These are phyloP conservation scores for Nannochloris sp. DNA, from an alignment of 139 green algal species.

Conservation along the genomic window DNA sequence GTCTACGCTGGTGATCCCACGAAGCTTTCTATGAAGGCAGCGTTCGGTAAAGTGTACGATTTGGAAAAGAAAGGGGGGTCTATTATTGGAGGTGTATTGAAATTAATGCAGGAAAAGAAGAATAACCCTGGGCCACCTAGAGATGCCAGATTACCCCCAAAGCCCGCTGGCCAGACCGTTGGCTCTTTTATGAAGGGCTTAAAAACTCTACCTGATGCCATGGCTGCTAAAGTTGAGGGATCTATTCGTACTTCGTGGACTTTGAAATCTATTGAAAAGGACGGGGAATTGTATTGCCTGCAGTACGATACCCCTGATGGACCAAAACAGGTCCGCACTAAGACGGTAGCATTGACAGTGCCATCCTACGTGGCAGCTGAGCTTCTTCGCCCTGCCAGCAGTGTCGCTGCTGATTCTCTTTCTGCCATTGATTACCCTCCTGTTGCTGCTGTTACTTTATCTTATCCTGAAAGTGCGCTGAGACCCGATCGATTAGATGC, in stretches of 20 bases:
- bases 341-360: slow-evolving; percentile 76
- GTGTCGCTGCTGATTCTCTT: slow-evolving; percentile 55
- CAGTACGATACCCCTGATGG: slow-evolving; percentile 87
- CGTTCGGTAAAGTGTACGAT: slow-evolving; percentile 84
- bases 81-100: slow-evolving; percentile 84
- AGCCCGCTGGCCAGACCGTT: slow-evolving; percentile 90
- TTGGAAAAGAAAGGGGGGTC: slow-evolving; percentile 87
- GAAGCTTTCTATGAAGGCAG: slow-evolving; percentile 96
- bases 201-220: slow-evolving; percentile 82
- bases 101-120: slow-evolving; percentile 63
- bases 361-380: slow-evolving; percentile 84
- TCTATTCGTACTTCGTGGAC: slow-evolving; percentile 75
- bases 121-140: slow-evolving; percentile 72
- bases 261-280: slow-evolving; percentile 64
- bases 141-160: slow-evolving; percentile 81
- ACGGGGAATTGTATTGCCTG: slow-evolving; percentile 38
- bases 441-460: slow-evolving; percentile 88
- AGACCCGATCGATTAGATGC: slow-evolving; percentile 65
- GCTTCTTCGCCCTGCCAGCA: slow-evolving; percentile 41
- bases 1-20: slow-evolving; percentile 95
- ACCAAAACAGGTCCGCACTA: slow-evolving; percentile 22
- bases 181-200: slow-evolving; percentile 89
- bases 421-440: slow-evolving; percentile 91
- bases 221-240: slow-evolving; percentile 56
- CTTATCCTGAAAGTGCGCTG: slow-evolving; percentile 70